Evolutionary conservation across 371 early-diverging fungal genomes (phyloP).

Genomic region (Batkoa obscura): DNA sequence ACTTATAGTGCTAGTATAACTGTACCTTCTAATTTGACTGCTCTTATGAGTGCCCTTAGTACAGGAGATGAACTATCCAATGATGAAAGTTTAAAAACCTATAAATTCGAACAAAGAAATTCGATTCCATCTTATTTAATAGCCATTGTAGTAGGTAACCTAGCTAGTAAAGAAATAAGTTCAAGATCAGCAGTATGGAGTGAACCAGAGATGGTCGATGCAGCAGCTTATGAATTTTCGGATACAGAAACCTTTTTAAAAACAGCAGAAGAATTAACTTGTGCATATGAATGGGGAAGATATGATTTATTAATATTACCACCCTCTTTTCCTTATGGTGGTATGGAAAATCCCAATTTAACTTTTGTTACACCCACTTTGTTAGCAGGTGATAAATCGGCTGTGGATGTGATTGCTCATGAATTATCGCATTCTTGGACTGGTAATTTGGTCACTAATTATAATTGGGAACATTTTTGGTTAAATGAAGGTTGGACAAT

Average conservation of each 20-base stretch:
- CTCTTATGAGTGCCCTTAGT: constrained; percentile 42
- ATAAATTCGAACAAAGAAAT: constrained; percentile 47
- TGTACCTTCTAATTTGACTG: constrained; percentile 43
- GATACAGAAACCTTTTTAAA: constrained; percentile 77
- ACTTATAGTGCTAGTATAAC: constrained; percentile 69
- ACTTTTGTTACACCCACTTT: constrained; percentile 73
- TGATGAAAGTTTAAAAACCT: constrained; percentile 23
- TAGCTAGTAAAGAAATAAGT: constrained; percentile 60
- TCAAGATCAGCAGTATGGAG: constrained; percentile 87
- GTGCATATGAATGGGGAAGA: constrained; percentile 86
- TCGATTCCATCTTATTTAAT: constrained; percentile 81
- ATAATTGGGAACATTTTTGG: constrained; percentile 79
- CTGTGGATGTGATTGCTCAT: constrained; percentile 95
- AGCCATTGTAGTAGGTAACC: constrained; percentile 81
- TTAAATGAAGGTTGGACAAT: constrained; percentile 92
- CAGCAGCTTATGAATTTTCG: constrained; percentile 84
- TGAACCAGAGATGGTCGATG: constrained; percentile 70
- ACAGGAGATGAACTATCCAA: constrained; percentile 22
- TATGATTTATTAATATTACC: constrained; percentile 78
- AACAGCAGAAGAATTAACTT: constrained; percentile 50
- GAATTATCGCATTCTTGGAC: constrained; percentile 93
- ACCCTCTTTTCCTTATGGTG: constrained; percentile 83
- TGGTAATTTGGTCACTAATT: constrained; percentile 86
- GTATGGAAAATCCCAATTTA: constrained; percentile 94
- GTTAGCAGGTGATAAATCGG: constrained; percentile 84